These are phyloP conservation scores for Allantophomopsis lycopodina DNA, from an alignment of 2,329 filamentous ascomycete genomes.

Conservation along the genomic window DNA sequence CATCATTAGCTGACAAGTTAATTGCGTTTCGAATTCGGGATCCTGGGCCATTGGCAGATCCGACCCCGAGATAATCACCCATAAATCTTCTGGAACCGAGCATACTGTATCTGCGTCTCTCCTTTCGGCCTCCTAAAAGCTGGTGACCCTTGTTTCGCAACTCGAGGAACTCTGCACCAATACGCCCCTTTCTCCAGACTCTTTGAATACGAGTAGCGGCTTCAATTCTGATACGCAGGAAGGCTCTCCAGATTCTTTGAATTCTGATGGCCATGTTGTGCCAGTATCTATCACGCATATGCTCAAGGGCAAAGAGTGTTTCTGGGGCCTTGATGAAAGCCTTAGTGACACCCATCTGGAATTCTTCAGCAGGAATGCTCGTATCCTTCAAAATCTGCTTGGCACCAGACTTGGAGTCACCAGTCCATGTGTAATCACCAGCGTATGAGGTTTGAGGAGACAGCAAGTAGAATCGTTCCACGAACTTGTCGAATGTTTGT, in stretches of 20 bases:
- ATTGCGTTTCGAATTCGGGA: conserved; percentile 67
- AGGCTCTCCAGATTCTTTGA: conserved; percentile 93
- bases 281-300: conserved; percentile 97
- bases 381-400: conserved; percentile 93
- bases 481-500: conserved; percentile 95
- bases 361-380: conserved; percentile 88
- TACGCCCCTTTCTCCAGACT: conserved; percentile 89
- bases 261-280: conserved; percentile 99
- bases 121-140: conserved; percentile 73
- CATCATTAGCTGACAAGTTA: conserved; percentile 58
- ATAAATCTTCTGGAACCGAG: conserved; percentile 85
- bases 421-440: conserved; percentile 92
- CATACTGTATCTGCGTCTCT: conserved; percentile 81
- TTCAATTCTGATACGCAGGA: conserved; percentile 82
- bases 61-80: conserved; percentile 87
- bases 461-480: conserved; percentile 90
- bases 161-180: conserved; percentile 78
- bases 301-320: conserved; percentile 89
- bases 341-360: conserved; percentile 93
- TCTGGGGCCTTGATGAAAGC: conserved; percentile 98
- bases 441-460: conserved; percentile 93
- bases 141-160: conserved; percentile 79
- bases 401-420: conserved; percentile 74
- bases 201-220: conserved; percentile 88
- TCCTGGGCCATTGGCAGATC: conserved; percentile 66